Percentiles rank a stretch among this genome's conserved stretches.
These are phyloP conservation scores for Blastobotrys buckinghamii DNA, from an alignment of 1,139 yeast species.

Conservation along the genomic window DNA sequence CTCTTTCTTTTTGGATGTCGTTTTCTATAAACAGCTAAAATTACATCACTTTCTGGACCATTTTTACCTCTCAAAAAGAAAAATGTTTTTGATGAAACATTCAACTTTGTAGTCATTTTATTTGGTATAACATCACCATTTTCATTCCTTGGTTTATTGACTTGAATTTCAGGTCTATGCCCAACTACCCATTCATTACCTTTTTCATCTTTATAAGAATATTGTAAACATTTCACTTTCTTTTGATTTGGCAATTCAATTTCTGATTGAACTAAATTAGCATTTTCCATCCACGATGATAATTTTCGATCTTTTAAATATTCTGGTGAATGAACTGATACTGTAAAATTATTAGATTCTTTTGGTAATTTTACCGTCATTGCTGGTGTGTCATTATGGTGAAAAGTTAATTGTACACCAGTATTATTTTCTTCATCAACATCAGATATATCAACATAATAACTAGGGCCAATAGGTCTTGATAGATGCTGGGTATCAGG, in stretches of 20 bases:
- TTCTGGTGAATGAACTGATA: slow-evolving; percentile 4
- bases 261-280: slow-evolving; percentile 7
- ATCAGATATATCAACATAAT: slow-evolving; percentile 21
- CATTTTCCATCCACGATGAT: slow-evolving; percentile 9
- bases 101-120: neutral
- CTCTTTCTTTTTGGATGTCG: slow-evolving; percentile 19
- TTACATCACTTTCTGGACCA: slow-evolving; percentile 13
- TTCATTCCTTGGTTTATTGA: neutral
- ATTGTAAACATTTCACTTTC: slow-evolving; percentile 14
- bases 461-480: slow-evolving; percentile 27
- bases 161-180: slow-evolving; percentile 13
- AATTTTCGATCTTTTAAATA: neutral
- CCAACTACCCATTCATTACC: slow-evolving; percentile 18
- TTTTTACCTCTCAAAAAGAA: slow-evolving; percentile 12
- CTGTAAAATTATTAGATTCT: neutral
- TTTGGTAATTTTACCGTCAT: slow-evolving; percentile 6
- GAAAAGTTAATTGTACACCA: slow-evolving; percentile 7
- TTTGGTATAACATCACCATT: neutral
- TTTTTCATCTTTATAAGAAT: slow-evolving; percentile 9
- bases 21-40: slow-evolving; percentile 17
- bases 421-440: neutral
- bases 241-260: slow-evolving; percentile 9
- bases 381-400: slow-evolving; percentile 8
- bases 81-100: slow-evolving; percentile 15
- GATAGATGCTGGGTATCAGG: slow-evolving; percentile 26